phyloP scores from a whole-genome alignment of 352 stramenopile species.

The Phytophthora crassamura region DNA sequence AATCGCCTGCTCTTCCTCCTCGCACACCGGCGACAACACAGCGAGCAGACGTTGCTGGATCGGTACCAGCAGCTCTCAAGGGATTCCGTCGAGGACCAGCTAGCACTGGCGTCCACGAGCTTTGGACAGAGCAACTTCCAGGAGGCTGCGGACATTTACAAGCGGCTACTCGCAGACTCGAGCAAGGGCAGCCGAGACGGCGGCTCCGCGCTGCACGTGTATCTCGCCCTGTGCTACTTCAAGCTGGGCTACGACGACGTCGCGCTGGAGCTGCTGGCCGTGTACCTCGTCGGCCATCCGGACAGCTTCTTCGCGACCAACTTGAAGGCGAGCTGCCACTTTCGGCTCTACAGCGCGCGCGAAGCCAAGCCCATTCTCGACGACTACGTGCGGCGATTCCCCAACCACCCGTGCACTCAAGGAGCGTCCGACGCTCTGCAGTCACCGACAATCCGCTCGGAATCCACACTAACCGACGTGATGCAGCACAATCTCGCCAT shows the following conservation, averaged over 20 bases:
- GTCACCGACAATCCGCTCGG: background rate
- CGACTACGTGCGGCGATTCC: slow-evolving; percentile 63
- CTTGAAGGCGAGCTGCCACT: slow-evolving; percentile 71
- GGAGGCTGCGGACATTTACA: slow-evolving; percentile 77
- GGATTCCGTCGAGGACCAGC: slow-evolving; percentile 38
- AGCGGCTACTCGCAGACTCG: slow-evolving; percentile 42
- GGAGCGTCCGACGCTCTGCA: background rate
- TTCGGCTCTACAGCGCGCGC: slow-evolving; percentile 56
- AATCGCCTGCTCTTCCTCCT: slow-evolving; percentile 65
- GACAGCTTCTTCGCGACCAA: slow-evolving; percentile 79
- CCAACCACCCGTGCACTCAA: slow-evolving; percentile 40
- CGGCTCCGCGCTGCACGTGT: slow-evolving; percentile 60
- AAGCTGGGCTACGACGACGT: slow-evolving; percentile 77
- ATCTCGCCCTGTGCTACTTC: slow-evolving; percentile 83
- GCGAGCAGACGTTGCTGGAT: slow-evolving; percentile 88
- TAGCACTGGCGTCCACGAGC: slow-evolving; percentile 54
- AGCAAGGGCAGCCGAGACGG: slow-evolving; percentile 27
- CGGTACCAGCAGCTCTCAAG: slow-evolving; percentile 59
- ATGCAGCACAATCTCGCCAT: slow-evolving; percentile 61
- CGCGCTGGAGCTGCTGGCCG: slow-evolving; percentile 61
- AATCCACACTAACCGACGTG: slow-evolving; percentile 40
- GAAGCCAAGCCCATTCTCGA: slow-evolving; percentile 87
- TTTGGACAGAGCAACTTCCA: slow-evolving; percentile 67
- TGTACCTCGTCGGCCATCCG: slow-evolving; percentile 56
- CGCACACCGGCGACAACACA: slow-evolving; percentile 38